Conservation (phyloP, 2,329 filamentous ascomycete genomes). For the Gyromitra esculenta region DNA sequence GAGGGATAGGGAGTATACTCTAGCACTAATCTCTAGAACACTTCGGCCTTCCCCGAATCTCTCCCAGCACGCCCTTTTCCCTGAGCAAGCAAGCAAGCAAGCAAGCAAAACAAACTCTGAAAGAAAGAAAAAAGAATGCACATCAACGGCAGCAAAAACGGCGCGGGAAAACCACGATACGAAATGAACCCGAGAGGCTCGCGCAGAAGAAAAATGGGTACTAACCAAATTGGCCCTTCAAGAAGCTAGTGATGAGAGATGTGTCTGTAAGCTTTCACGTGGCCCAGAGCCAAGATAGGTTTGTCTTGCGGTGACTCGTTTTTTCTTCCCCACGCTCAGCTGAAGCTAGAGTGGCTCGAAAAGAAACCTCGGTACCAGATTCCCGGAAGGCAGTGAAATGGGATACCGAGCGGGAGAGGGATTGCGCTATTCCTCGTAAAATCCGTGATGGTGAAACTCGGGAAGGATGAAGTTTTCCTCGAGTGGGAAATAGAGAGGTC, state of each 20-base stretch:
- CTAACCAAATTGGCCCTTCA: constrained; percentile 32
- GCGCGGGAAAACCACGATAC: constrained; percentile 8
- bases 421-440: constrained; percentile 18
- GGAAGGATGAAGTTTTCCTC: not conserved
- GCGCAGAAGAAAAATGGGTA: constrained; percentile 8
- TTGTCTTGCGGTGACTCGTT: constrained; percentile 17
- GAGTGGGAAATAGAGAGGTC: constrained; percentile 2
- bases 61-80: not conserved
- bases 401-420: constrained; percentile 28
- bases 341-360: constrained; percentile 37
- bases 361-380: constrained; percentile 47
- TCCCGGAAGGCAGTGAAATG: constrained; percentile 19
- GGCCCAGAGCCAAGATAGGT: not conserved
- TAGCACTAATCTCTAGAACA: constrained; percentile 15
- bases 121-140: no score
- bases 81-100: not conserved
- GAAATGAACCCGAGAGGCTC: not conserved
- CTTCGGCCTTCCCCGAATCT: constrained; percentile 9
- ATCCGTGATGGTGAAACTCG: constrained; percentile 12
- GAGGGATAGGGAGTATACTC: not conserved
- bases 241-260: constrained; percentile 5
- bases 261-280: constrained; percentile 37
- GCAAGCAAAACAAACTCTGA: no score
- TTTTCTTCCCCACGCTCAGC: constrained; percentile 15
- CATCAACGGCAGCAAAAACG: not conserved